phyloP scores from a whole-genome alignment of 495 filamentous ascomycete genomes.

The Penicillium salamii region DNA sequence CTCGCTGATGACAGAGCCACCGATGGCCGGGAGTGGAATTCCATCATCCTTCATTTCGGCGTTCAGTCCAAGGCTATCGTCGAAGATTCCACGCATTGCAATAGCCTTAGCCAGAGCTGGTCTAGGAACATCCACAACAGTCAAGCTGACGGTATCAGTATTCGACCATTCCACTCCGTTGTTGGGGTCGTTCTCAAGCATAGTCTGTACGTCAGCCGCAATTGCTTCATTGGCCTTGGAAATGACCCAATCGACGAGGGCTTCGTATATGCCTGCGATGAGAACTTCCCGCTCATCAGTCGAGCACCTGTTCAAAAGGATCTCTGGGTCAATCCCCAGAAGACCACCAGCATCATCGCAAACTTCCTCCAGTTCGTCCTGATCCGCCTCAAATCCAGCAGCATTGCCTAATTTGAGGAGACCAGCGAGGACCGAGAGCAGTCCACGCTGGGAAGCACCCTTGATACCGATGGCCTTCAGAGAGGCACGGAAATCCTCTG shows the following conservation, averaged over 20 bases:
- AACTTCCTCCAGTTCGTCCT: constrained; percentile 78
- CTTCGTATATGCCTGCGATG: constrained; percentile 87
- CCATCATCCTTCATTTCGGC: constrained; percentile 96
- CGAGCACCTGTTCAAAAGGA: constrained; percentile 72
- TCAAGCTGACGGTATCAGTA: constrained; percentile 86
- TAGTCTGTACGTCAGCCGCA: constrained; percentile 64
- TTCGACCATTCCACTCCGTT: constrained; percentile 54
- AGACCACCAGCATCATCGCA: constrained; percentile 89
- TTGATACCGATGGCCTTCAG: constrained; percentile 91
- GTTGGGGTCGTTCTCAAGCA: constrained; percentile 63
- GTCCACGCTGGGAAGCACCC: constrained; percentile 70
- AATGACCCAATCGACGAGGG: constrained; percentile 92
- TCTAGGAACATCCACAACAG: constrained; percentile 80
- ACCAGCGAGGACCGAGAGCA: constrained; percentile 81
- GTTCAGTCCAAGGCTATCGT: constrained; percentile 89
- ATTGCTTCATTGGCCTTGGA: constrained; percentile 88
- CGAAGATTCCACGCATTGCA: constrained; percentile 83
- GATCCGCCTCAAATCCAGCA: constrained; percentile 77
- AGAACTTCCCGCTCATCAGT: constrained; percentile 79
- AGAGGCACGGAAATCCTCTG: constrained; percentile 83
- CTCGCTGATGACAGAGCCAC: constrained; percentile 77
- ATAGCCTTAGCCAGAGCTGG: constrained; percentile 79
- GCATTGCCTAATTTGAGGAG: constrained; percentile 91
- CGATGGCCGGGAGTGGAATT: constrained; percentile 63
- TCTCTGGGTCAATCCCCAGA: constrained; percentile 81